Conservation (phyloP, 192 early-diverging fungal species). For the Podila minutissima region DNA sequence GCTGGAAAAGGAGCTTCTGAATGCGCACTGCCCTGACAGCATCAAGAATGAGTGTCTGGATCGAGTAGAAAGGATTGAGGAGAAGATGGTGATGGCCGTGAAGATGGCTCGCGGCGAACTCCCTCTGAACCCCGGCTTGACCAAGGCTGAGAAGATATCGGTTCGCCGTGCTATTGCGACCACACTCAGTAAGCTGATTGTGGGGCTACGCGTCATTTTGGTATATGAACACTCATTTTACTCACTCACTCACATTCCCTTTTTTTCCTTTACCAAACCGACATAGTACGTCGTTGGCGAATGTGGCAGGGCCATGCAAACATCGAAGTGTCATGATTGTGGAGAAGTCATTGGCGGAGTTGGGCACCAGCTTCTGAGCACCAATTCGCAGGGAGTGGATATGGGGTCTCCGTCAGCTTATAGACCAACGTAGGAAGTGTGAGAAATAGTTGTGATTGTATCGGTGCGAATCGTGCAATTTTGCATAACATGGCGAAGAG, state of each 20-base stretch:
- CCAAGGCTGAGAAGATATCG: slow-evolving; percentile 32
- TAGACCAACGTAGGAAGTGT: background rate
- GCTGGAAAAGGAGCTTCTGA: slow-evolving; percentile 1
- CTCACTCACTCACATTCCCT: too few relatives aligned
- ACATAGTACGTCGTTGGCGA: slow-evolving; percentile 43
- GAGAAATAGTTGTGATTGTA: too few relatives aligned
- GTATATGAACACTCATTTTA: too few relatives aligned
- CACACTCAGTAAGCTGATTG: slow-evolving; percentile 28
- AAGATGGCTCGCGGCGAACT: slow-evolving; percentile 5
- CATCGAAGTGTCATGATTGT: slow-evolving; percentile 51
- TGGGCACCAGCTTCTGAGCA: slow-evolving; percentile 13
- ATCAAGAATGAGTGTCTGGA: slow-evolving; percentile 10
- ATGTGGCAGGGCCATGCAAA: slow-evolving; percentile 55
- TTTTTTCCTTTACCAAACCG: background rate
- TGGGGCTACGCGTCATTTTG: too few relatives aligned
- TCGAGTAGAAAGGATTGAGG: slow-evolving; percentile 6
- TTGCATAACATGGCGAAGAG: too few relatives aligned
- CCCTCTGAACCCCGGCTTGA: slow-evolving; percentile 6
- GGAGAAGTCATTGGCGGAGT: slow-evolving; percentile 48
- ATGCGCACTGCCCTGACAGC: background rate
- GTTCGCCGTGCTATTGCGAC: slow-evolving; percentile 35
- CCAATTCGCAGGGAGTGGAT: slow-evolving; percentile 15
- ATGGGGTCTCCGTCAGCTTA: background rate
- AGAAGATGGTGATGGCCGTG: slow-evolving; percentile 17
- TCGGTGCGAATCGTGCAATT: too few relatives aligned